A percentile compares a stretch with the other conserved stretches of the same genome.
Conservation (phyloP, 176 grass and related monocot species). For the Pontederia paniculata region DNA sequence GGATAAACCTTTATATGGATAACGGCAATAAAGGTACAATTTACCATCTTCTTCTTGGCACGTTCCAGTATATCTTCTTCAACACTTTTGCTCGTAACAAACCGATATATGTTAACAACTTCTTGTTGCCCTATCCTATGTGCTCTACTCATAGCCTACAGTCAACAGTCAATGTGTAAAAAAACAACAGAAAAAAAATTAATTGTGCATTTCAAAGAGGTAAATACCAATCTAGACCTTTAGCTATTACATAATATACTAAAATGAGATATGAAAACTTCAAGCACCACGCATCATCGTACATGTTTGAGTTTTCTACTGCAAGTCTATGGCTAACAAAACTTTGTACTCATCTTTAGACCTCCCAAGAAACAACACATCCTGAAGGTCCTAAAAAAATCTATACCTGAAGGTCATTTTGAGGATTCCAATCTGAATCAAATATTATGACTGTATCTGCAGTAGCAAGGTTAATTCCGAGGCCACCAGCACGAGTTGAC, state of each 20-base stretch:
- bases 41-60: conserved; percentile 94
- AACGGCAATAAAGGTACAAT: neutral
- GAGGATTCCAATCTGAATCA: conserved; percentile 98
- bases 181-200: neutral
- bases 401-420: conserved; percentile 94
- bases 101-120: conserved; percentile 95
- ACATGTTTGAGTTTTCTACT: too few relatives aligned
- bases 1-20: conserved; percentile 5
- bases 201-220: conserved; percentile 7
- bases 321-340: too few relatives aligned
- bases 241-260: too few relatives aligned
- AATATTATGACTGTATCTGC: conserved; percentile 99
- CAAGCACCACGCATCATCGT: too few relatives aligned
- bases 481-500: conserved; percentile 92
- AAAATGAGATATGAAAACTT: too few relatives aligned
- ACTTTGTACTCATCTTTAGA: too few relatives aligned
- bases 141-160: conserved; percentile 97
- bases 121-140: conserved; percentile 99
- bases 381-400: too few relatives aligned
- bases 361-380: neutral
- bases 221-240: too few relatives aligned
- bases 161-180: conserved; percentile 1
- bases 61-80: conserved; percentile 99
- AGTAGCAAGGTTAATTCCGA: conserved; percentile 99
- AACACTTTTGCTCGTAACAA: conserved; percentile 96